Evolutionary conservation across 2,329 filamentous ascomycete species (phyloP), one percentile per base, ranked within the genome.

Genomic region (Onygena corvina): DNA sequence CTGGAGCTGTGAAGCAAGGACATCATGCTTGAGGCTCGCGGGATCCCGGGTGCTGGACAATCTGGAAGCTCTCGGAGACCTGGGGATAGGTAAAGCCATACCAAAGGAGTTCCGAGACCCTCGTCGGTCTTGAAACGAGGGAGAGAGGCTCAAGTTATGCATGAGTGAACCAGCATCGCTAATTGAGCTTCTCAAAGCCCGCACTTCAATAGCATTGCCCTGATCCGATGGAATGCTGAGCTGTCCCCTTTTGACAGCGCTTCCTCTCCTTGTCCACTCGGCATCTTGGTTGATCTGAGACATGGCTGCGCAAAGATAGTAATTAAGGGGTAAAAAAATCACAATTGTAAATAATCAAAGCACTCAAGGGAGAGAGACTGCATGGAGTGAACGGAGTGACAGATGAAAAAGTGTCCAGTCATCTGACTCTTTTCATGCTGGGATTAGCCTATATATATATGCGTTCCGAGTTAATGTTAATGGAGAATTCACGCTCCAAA

Each of bases 101-200:
- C 83, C 83, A 61, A 86, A 86, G 14, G 82, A 86, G 75, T 86
- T 87, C 54, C 83, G 77, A 16, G 83, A 86, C 42, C 76, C 74
- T 56, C 83, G 71, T 53, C 83, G 73, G 56, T 83, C 79, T 64
- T 73, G 79, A 71, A 78, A 78, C 5, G 81, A 86, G 12, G 81
- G 82, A 11, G 76, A 71, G 40, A 81, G 68, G 59, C 79, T 84
- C 59, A 87, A 71, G 59, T 77, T 80, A 73, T 86, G 83, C 82
- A 86, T 86, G 67, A 81, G 82, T 56, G 76, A 72, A 38, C 76
- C 68, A 21, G 77, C 78, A 67, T 87, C 80, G 27, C 82, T 80
- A 54, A 84, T 77, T 48, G 80, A 76, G 48, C 79, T 83, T 56
- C 80, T 71, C 49, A 80, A 76, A 20, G 83, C 81, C 34, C 83